Evolutionary conservation across 2,329 filamentous ascomycete species (phyloP).

Genomic region (Aspergillus cejpii): DNA sequence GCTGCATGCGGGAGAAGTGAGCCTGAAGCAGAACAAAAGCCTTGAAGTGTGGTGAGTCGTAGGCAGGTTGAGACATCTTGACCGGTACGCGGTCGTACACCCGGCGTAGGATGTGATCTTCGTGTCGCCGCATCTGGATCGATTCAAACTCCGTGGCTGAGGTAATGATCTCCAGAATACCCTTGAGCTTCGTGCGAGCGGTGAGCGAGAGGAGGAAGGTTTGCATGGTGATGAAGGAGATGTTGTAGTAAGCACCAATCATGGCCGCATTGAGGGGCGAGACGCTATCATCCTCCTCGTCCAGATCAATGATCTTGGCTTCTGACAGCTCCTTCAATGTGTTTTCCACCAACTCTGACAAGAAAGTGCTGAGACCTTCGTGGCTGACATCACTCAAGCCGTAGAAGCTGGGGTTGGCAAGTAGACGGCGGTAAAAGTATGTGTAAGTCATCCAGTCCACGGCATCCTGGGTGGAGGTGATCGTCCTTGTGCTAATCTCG

Average conservation of each 20-base stretch:
- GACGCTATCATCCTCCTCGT: conserved; percentile 87
- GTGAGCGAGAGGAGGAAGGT: conserved; percentile 90
- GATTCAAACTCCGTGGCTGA: conserved; percentile 94
- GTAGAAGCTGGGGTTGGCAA: conserved; percentile 96
- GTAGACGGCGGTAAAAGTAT: conserved; percentile 90
- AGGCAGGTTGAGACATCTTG: conserved; percentile 82
- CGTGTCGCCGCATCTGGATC: conserved; percentile 88
- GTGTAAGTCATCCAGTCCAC: conserved; percentile 99
- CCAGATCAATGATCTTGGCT: conserved; percentile 90
- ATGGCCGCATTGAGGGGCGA: conserved; percentile 90
- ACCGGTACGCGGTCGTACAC: conserved; percentile 94
- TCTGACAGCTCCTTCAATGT: conserved; percentile 86
- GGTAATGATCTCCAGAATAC: conserved; percentile 91
- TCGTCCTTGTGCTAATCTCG: conserved; percentile 93
- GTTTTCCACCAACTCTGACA: conserved; percentile 90
- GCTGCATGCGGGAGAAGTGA: conserved; percentile 94
- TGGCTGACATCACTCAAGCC: conserved; percentile 80
- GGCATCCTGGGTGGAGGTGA: conserved; percentile 90
- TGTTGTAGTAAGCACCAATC: conserved; percentile 99
- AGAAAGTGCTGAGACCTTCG: conserved; percentile 84
- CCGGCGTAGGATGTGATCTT: conserved; percentile 76
- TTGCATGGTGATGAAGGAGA: conserved; percentile 98
- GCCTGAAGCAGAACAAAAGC: conserved; percentile 94
- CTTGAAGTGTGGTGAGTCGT: conserved; percentile 96
- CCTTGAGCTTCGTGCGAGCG: conserved; percentile 87